These are phyloP conservation scores for Torulaspora pretoriensis DNA, from an alignment of 1,139 yeast species.

Conservation along the genomic window DNA sequence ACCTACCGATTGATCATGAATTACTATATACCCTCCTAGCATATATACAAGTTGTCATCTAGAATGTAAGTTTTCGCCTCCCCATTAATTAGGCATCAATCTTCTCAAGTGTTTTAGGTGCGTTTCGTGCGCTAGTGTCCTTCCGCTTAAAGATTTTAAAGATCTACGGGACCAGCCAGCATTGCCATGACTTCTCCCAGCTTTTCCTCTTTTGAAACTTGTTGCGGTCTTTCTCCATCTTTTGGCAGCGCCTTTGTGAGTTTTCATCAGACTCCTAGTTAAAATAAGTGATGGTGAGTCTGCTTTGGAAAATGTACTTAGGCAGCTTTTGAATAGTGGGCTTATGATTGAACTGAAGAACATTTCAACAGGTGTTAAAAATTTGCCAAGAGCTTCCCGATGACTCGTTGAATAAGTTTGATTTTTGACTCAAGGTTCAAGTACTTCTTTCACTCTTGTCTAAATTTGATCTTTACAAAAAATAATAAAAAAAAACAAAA, in stretches of 20 bases:
- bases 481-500: neutral
- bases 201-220: slow-evolving; percentile 63
- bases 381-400: neutral
- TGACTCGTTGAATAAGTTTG: too few relatives aligned
- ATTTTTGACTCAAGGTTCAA: too few relatives aligned
- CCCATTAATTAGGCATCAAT: slow-evolving; percentile 38
- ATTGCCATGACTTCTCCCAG: slow-evolving; percentile 91
- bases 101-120: slow-evolving; percentile 48
- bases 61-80: neutral
- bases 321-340: slow-evolving; percentile 11
- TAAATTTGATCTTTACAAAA: neutral
- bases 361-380: neutral
- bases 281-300: slow-evolving; percentile 21
- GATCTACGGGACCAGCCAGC: slow-evolving; percentile 76
- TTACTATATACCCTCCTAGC: neutral
- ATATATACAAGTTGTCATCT: slow-evolving; percentile 1
- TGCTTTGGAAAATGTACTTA: slow-evolving; percentile 1
- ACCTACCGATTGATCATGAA: neutral
- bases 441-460: too few relatives aligned
- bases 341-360: slow-evolving; percentile 11
- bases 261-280: slow-evolving; percentile 39
- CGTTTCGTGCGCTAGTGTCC: slow-evolving; percentile 50
- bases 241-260: slow-evolving; percentile 59
- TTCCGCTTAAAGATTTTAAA: slow-evolving; percentile 60
- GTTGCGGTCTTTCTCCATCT: slow-evolving; percentile 71